Base-by-base conservation (phyloP, 768 basidiomycete species). In the Rhizopogon vesiculosus region DNA sequence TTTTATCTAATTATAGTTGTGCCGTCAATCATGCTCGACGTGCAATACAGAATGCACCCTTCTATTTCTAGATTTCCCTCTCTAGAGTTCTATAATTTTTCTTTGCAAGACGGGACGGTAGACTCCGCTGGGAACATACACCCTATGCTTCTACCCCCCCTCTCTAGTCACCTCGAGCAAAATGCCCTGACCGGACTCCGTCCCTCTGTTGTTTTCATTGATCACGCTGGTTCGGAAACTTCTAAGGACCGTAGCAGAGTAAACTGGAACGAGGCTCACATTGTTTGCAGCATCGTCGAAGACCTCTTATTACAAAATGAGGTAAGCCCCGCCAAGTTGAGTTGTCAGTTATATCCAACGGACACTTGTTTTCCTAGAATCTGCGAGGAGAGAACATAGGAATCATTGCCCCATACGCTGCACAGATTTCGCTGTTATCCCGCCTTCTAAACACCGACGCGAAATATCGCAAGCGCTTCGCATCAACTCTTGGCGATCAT, bases 1-100 rank as follows among this genome's bases (percentile, higher is more conserved):
- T 57, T 60, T 25, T 22, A 54, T 51, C 42, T 19, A 58, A 48
- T 41, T 35, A 40, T 50, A 92, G 91, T 79, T 43, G 82, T 91
- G n/a, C 92, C 93, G 9, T 87, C 90, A 5, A 82, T 94, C 59
- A 94, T 95, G 88, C 82, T 98, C 55, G 88, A 96, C 65, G 80
- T 84, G n/a, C 94, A 98, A 71, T 98, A 97, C 63, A 86, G 94
- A 38, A 98, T 98, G 94, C 93, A 95, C 63, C 95, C 94, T 12
- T 76, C 76, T 39, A 93, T 98, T 62, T 91, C 94, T 2, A 78
- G 78, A 19, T 98, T 98, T 74, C 93, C 95, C 9, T 85, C 89
- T 39, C 67, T 75, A 28, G 87, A 92, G 57, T 97, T 97, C 68
- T 98, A 98, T 73, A 74, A 83, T 42, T 74, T 76, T 28, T 75